Evolutionary conservation across 345 rosid genomes (phyloP).

Genomic region (Combretum micranthum): DNA sequence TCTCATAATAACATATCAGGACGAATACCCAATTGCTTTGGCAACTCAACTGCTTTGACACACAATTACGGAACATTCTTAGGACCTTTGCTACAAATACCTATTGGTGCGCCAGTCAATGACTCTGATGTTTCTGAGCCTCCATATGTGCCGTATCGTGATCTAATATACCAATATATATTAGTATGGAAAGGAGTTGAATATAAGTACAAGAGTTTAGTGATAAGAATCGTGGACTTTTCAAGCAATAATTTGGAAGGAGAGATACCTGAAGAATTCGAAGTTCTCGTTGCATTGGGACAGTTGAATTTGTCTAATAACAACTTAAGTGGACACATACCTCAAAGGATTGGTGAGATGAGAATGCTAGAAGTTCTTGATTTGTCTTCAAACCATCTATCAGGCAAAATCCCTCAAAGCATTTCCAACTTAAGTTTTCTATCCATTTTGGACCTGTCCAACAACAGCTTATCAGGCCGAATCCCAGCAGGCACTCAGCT

Average conservation of each 20-base stretch:
- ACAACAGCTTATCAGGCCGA: constrained; percentile 17
- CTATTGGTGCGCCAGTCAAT: no score
- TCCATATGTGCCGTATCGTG: no score
- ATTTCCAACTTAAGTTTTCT: constrained; percentile 9
- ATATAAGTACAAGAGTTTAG: no score
- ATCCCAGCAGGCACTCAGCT: constrained; percentile 1
- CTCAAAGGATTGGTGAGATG: constrained; percentile 8
- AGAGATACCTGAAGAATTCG: constrained; percentile 12
- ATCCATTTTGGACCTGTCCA: constrained; percentile 17
- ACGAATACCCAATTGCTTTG: constrained; percentile 4
- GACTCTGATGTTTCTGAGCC: no score
- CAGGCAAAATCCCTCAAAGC: constrained; percentile 21
- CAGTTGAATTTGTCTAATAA: constrained; percentile 24
- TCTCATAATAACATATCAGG: constrained; percentile 5
- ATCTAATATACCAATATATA: no score
- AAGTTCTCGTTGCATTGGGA: constrained; percentile 8
- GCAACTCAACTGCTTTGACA: neutral
- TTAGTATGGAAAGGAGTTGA: no score
- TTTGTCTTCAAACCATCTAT: constrained; percentile 17
- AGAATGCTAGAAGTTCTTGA: constrained; percentile 20
- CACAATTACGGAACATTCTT: no score
- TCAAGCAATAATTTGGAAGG: constrained; percentile 19
- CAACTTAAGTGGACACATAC: constrained; percentile 16
- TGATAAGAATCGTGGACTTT: constrained; percentile 15
- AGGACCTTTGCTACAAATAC: no score